These are phyloP conservation scores for Clonostachys rosea DNA, from an alignment of 2,329 filamentous ascomycete species.

Conservation along the genomic window DNA sequence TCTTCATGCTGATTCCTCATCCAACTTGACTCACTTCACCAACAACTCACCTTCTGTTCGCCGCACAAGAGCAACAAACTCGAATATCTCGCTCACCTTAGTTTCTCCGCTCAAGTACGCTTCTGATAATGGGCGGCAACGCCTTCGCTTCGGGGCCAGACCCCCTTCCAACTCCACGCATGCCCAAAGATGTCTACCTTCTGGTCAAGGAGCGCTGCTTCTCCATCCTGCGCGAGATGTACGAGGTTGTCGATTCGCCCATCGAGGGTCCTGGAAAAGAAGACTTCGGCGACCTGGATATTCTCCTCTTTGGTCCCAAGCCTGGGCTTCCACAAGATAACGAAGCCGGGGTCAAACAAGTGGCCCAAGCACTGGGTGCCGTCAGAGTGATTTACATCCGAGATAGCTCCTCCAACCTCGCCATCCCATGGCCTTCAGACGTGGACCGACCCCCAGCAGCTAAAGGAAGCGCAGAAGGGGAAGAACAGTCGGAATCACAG, in stretches of 20 bases:
- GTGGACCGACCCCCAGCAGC: slow-evolving; percentile 2
- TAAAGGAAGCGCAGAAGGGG: neutral
- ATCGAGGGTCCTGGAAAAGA: slow-evolving; percentile 66
- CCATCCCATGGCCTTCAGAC: slow-evolving; percentile 46
- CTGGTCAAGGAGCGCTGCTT: slow-evolving; percentile 40
- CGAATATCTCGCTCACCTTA: too few species aligned
- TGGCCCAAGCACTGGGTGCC: slow-evolving; percentile 35
- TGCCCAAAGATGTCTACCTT: slow-evolving; percentile 54
- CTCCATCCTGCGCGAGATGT: slow-evolving; percentile 43
- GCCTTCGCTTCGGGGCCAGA: slow-evolving; percentile 45
- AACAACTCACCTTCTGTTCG: too few species aligned
- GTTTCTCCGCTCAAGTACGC: neutral
- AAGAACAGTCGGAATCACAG: neutral
- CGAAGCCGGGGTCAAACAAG: slow-evolving; percentile 20
- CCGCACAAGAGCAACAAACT: too few species aligned
- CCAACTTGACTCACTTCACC: too few species aligned
- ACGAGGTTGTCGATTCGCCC: slow-evolving; percentile 49
- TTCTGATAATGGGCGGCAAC: slow-evolving; percentile 56
- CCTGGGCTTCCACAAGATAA: slow-evolving; percentile 1
- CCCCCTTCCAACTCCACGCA: slow-evolving; percentile 58
- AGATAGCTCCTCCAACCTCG: slow-evolving; percentile 34
- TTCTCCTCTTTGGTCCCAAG: slow-evolving; percentile 47
- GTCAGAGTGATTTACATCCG: slow-evolving; percentile 21
- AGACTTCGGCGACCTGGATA: slow-evolving; percentile 70
- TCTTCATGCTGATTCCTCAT: too few species aligned